Base-by-base conservation (phyloP, 805 yeast species). In the Yamadazyma phyllophila region DNA sequence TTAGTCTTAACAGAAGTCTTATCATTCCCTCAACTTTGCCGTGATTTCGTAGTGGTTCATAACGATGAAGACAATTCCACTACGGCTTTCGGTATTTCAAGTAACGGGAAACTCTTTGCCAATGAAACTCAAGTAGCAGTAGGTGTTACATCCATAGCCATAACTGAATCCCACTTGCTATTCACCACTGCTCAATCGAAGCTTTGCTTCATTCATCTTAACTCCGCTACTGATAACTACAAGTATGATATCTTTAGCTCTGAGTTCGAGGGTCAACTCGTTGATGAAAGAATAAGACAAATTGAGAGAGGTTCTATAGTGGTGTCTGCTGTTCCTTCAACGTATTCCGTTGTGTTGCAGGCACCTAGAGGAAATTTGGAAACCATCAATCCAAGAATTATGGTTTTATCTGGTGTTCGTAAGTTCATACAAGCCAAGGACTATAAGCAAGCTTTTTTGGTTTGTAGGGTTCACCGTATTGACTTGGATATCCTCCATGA, bases 361-460 rank as follows among this genome's bases (percentile, higher is more conserved):
- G 97, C 97, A 4, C 96, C 96, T 48, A 79, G 99, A 62, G 99
- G 99, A 50, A 94, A 94, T 58, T 69, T 94, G 54, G 99, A 94
- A 64, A 90, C 98, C 0, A 86, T 94, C 14, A 83, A 81, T 58
- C 99, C 99, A 11, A 77, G 99, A 62, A 86, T 94, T 38, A 82
- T 94, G 85, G 96, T 92, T 2, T 69, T 94, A 33, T 77, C 87
- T 10, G 94, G 85, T 16, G 95, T 94, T 20, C 78, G 99, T 53
- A 72, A 76, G 29, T 75, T 76, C 53, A 88, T 94, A 49, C 71
- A 76, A 29, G 66, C 71, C 0, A 71, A 66, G 46, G 69, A 80
- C 30, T 94, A 85, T 57, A 70, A 67, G 39, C 74, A 73, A n/a
- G 99, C 99, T 0, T 90, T 92, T 56, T 54, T 78, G 36, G 77